A percentile compares a stretch with the other conserved stretches of the same genome.
Conservation (phyloP, 768 basidiomycete species). For the Phylloporus sp. region DNA sequence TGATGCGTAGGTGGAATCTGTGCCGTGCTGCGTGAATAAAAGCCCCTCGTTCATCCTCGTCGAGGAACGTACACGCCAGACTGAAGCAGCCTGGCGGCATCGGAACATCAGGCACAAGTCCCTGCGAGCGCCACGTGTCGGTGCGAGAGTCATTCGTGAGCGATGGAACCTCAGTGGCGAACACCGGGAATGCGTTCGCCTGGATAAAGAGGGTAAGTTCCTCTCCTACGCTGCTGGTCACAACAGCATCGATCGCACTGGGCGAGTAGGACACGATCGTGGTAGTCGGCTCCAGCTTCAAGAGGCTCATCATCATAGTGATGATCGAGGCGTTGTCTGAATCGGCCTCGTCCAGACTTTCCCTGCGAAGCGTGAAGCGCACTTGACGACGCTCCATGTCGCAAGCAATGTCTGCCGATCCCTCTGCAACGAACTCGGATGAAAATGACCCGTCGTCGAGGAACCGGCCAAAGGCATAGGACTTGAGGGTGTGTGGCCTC, state of each 20-base stretch:
- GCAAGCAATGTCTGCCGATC: conserved; percentile 33
- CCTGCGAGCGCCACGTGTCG: conserved; percentile 20
- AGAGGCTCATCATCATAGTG: neutral
- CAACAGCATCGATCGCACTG: conserved; percentile 19
- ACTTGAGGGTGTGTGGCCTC: conserved; percentile 18
- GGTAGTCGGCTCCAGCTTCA: neutral
- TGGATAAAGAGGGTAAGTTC: conserved; percentile 28
- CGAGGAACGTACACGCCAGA: conserved; percentile 29
- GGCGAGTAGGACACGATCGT: conserved; percentile 22
- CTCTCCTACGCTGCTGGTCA: conserved; percentile 7
- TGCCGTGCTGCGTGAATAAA: conserved; percentile 26
- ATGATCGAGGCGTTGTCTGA: neutral
- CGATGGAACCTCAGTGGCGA: conserved; percentile 7
- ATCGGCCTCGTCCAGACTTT: conserved; percentile 15
- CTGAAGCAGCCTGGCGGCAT: conserved; percentile 30
- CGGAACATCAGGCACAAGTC: conserved; percentile 21
- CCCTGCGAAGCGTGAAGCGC: conserved; percentile 29
- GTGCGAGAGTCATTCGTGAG: neutral
- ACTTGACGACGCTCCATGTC: conserved; percentile 32
- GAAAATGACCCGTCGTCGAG: conserved; percentile 34
- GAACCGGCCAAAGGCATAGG: conserved; percentile 36
- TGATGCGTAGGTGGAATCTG: conserved; percentile 20
- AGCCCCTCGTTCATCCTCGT: conserved; percentile 21
- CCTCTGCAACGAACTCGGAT: conserved; percentile 26
- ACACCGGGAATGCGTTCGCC: conserved; percentile 31